Conservation (phyloP, 805 yeast species). For the Metschnikowia corniflorae region DNA sequence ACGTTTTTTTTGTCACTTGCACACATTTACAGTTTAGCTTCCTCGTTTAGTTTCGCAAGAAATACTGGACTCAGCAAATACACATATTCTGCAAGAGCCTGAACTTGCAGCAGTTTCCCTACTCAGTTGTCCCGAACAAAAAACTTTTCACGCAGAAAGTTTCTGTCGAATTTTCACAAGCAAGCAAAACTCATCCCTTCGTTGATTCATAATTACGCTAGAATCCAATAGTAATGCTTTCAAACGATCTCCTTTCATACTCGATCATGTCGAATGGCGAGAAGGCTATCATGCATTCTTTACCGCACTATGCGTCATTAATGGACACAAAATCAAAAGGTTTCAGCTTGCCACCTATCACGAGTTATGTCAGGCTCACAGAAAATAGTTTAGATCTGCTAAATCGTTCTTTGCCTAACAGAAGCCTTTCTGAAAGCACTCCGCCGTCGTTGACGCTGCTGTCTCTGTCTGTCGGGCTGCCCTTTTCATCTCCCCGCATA, state of each 20-base stretch:
- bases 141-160: too few species aligned
- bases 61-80: too few species aligned
- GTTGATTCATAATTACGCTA: too few species aligned
- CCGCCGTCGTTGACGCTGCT: constrained; percentile 20
- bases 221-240: constrained; percentile 5
- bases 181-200: too few species aligned
- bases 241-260: constrained; percentile 35
- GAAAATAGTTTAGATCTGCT: constrained; percentile 20
- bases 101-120: too few species aligned
- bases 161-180: too few species aligned
- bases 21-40: too few species aligned
- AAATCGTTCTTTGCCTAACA: constrained; percentile 11
- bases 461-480: constrained; percentile 20
- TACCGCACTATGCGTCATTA: constrained; percentile 18
- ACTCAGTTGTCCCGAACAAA: too few species aligned
- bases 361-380: constrained; percentile 16
- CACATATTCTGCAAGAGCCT: too few species aligned
- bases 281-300: constrained; percentile 16
- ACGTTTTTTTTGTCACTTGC: too few species aligned
- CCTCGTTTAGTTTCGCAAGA: too few species aligned
- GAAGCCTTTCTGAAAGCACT: constrained; percentile 7
- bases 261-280: constrained; percentile 36
- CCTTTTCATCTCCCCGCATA: constrained; percentile 17
- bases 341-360: constrained; percentile 17
- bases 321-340: constrained; percentile 3